phyloP scores from a whole-genome alignment of 345 rosid species.

The Gossypium herbaceum region DNA sequence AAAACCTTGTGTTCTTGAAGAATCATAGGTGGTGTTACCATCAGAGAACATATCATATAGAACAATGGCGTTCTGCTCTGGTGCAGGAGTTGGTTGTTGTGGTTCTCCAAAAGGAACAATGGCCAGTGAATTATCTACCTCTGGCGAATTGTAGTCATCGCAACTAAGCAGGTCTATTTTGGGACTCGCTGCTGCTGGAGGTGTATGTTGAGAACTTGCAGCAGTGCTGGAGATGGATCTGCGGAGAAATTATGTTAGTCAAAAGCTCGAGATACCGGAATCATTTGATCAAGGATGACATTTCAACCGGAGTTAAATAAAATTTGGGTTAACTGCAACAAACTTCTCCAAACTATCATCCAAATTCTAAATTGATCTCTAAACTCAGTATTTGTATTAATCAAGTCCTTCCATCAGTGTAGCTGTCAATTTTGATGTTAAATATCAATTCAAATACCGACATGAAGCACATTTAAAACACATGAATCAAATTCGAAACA shows the following conservation, averaged over 20 bases:
- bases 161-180: constrained; percentile 92
- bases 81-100: constrained; percentile 48
- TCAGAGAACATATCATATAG: constrained; percentile 83
- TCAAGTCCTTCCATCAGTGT: too few species aligned
- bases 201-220: constrained; percentile 32
- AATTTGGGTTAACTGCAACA: too few species aligned
- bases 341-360: too few species aligned
- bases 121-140: constrained; percentile 62
- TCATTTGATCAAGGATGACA: neutral
- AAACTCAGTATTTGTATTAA: too few species aligned
- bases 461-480: too few species aligned
- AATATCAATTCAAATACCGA: too few species aligned
- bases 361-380: too few species aligned
- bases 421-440: too few species aligned
- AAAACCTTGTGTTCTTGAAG: constrained; percentile 43
- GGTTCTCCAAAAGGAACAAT: constrained; percentile 72
- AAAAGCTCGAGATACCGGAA: neutral
- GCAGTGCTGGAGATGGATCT: constrained; percentile 66
- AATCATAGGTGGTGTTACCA: constrained; percentile 36
- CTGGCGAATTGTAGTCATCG: constrained; percentile 64
- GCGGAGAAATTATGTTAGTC: constrained; percentile 22
- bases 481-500: too few species aligned
- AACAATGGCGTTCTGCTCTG: constrained; percentile 80
- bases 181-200: constrained; percentile 45
- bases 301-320: neutral